Percentiles rank a stretch among this genome's conserved stretches.
phyloP scores from a whole-genome alignment of 2,329 filamentous ascomycete species.

The Colletotrichum eremochloae region DNA sequence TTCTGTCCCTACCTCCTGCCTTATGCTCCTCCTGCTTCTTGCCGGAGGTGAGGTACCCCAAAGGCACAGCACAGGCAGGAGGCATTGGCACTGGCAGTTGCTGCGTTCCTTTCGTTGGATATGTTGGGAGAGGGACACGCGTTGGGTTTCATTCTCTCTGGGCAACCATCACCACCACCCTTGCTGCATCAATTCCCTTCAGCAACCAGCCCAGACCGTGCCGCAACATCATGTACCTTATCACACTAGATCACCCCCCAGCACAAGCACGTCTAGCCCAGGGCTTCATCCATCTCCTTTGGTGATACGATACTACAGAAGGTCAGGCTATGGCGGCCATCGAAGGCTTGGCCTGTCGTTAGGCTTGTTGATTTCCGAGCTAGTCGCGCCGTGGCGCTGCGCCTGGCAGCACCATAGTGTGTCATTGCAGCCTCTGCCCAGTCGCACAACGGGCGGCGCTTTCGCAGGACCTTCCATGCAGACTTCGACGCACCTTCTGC shows the following conservation, averaged over 20 bases:
- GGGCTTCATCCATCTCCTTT: background rate
- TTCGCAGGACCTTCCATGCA: constrained; percentile 36
- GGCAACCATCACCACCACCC: background rate
- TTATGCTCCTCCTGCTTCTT: background rate
- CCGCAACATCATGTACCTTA: background rate
- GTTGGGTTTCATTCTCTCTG: constrained; percentile 4
- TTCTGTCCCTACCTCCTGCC: no score
- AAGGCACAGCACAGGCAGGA: background rate
- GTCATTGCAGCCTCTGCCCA: constrained; percentile 30
- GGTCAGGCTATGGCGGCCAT: constrained; percentile 12
- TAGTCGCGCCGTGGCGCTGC: constrained; percentile 29
- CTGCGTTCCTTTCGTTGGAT: background rate
- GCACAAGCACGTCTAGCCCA: background rate
- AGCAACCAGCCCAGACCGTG: background rate
- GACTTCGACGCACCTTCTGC: constrained; percentile 41
- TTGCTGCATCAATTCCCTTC: background rate
- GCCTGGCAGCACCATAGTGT: constrained; percentile 21
- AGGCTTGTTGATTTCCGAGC: constrained; percentile 10
- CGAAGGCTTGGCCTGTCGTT: constrained; percentile 18
- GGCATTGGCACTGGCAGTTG: background rate
- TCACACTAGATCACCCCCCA: constrained; percentile 8
- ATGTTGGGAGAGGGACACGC: background rate
- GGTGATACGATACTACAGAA: constrained; percentile 29
- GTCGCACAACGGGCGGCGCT: constrained; percentile 28
- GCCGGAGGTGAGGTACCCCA: background rate